A percentile compares a stretch with the other conserved stretches of the same genome.
These are phyloP conservation scores for Colletotrichum viniferum DNA, from an alignment of 2,329 filamentous ascomycete genomes.

Conservation along the genomic window DNA sequence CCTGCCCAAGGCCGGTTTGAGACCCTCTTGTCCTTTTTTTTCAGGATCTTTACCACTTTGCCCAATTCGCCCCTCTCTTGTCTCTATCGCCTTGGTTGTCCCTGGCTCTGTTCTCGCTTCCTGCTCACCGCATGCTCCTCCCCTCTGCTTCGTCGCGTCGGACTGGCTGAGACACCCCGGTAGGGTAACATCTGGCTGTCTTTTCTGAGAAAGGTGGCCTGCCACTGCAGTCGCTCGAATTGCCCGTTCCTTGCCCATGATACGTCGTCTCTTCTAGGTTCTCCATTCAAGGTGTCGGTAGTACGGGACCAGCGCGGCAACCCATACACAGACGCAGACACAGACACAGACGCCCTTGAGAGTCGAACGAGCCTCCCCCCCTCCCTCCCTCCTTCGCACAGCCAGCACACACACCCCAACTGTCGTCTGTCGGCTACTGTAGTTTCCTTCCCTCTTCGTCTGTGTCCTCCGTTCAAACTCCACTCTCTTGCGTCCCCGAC, in stretches of 20 bases:
- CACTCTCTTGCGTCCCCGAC: conserved; percentile 8
- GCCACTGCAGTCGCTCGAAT: neutral
- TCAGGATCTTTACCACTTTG: neutral
- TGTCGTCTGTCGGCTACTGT: neutral
- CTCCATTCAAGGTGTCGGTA: neutral
- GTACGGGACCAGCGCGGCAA: neutral
- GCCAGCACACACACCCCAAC: neutral
- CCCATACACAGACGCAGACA: neutral
- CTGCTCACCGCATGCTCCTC: neutral
- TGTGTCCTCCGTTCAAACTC: neutral
- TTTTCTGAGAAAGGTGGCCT: neutral
- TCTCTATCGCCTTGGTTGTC: neutral
- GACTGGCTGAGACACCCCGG: neutral
- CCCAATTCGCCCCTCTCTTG: neutral
- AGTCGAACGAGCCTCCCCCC: neutral
- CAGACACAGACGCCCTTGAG: neutral
- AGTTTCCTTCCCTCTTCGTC: neutral
- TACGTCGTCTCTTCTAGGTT: neutral
- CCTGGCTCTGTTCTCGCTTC: neutral
- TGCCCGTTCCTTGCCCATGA: neutral
- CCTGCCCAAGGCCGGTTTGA: conserved; percentile 33
- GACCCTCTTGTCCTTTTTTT: conserved; percentile 22
- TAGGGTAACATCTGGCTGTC: neutral
- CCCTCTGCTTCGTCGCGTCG: neutral
- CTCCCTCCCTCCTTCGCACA: neutral